Evolutionary conservation across 768 basidiomycete species (phyloP), one percentile per base, ranked within the genome.

Genomic region (Trametes cinnabarina): DNA sequence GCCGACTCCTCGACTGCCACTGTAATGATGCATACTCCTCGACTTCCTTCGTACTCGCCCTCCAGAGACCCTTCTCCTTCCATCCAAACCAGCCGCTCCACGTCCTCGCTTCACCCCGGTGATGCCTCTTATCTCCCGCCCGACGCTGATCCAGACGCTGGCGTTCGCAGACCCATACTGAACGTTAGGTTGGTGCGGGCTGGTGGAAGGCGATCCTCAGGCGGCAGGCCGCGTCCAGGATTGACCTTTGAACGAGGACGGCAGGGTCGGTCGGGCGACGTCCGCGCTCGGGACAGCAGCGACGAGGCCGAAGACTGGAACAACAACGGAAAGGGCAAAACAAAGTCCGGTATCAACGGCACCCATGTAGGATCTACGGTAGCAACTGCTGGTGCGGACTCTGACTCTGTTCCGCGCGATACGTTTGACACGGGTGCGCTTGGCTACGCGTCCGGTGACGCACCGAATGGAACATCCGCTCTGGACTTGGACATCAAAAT

Each of bases 71-170:
- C 58, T 2, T 70, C 69, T 12, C 70, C 70, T 11, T 72, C 72
- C 5, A 49, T 72, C 12, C 68, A 69, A 4, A 69, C 67, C 1
- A 69, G 70, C 48, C 68, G 63, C 11, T 72, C 70, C 7, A 63
- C 62, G 6, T 66, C 69, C 32, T 74, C 71, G 2, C 63, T 71
- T 4, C 71, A 69, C 11, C 69, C 68, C 23, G 71, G 66, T 12
- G 68, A 71, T 30, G 68, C 71, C 3, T 71, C 68, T 15, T 68
- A 71, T 40, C 64, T 68, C 6, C 61, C 66, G 22, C 66, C 70
- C 7, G 71, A 70, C 22, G 68, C 63, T 6, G 64, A 67, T 35
- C 63, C 65, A 11, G 66, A 64, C 32, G 55, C 48, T 43, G 56
- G 53, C 2, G 28, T 14, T 20, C 51, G 66, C 4, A 40, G 63